Percentiles rank a stretch among this genome's conserved stretches.
phyloP scores from a whole-genome alignment of 208 protist genomes.

The Polymyxa betae region DNA sequence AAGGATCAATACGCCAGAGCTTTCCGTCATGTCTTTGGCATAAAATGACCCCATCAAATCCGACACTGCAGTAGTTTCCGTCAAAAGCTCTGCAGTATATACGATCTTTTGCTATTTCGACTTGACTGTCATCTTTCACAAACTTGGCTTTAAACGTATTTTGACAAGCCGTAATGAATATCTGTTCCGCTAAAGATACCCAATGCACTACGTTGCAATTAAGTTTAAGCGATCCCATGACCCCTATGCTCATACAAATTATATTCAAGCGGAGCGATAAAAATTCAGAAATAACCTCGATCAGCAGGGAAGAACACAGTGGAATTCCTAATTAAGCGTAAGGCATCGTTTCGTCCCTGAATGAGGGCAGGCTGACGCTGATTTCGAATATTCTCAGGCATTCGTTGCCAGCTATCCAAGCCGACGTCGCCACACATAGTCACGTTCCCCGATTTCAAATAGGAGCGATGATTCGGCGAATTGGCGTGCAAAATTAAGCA shows the following conservation, averaged over 20 bases:
- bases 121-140: background rate
- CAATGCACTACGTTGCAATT: conserved; percentile 15
- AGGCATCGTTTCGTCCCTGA: background rate
- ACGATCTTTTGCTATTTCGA: background rate
- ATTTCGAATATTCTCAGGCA: background rate
- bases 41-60: background rate
- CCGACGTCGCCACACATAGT: background rate
- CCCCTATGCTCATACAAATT: background rate
- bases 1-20: background rate
- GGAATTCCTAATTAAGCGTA: background rate
- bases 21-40: background rate
- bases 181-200: background rate
- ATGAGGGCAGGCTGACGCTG: background rate
- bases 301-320: background rate
- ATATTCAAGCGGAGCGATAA: background rate
- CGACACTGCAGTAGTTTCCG: background rate
- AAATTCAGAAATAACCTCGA: background rate
- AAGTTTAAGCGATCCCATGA: background rate
- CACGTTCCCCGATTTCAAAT: background rate
- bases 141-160: background rate
- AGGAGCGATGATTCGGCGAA: background rate
- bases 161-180: background rate
- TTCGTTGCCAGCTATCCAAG: background rate
- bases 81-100: background rate
- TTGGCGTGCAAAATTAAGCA: background rate